Evolutionary conservation across 441 rosid species (phyloP).

Genomic region (Codiaeum variegatum): DNA sequence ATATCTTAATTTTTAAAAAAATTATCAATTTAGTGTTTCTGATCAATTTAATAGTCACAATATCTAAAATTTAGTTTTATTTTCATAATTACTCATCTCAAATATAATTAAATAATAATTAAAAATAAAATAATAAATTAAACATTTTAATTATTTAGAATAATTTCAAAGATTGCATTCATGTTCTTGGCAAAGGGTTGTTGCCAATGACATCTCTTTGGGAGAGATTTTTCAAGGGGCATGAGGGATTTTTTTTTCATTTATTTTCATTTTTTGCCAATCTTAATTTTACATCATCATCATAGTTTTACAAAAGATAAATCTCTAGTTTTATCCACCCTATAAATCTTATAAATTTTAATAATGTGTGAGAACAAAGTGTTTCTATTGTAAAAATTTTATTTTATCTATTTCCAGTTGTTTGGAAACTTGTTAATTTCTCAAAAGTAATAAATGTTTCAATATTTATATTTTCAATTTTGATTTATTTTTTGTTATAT

Average conservation of each 20-base stretch:
- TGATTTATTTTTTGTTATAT: not conserved
- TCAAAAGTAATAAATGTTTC: not conserved
- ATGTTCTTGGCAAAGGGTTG: conserved; percentile 90
- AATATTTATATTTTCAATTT: not conserved
- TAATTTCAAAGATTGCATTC: conserved; percentile 75
- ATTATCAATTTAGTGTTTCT: too few relatives aligned
- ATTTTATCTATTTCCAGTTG: not conserved
- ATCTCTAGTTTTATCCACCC: conserved; percentile 39
- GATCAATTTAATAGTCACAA: too few relatives aligned
- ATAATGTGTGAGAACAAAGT: not conserved
- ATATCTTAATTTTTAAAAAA: too few relatives aligned
- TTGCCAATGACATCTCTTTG: conserved; percentile 73
- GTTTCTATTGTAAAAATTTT: not conserved
- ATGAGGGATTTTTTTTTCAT: conserved; percentile 61
- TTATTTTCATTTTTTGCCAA: conserved; percentile 68
- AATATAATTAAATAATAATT: too few relatives aligned
- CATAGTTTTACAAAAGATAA: conserved; percentile 63
- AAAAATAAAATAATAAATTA: too few relatives aligned
- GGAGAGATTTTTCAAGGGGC: conserved; percentile 81
- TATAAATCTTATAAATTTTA: not conserved
- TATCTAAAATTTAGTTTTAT: too few relatives aligned
- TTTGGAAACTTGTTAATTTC: not conserved
- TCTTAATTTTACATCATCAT: conserved; percentile 50
- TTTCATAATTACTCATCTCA: too few relatives aligned
- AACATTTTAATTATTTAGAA: too few relatives aligned